Conservation (phyloP, 2,329 filamentous ascomycete species). For the Cladorrhinum sp. region DNA sequence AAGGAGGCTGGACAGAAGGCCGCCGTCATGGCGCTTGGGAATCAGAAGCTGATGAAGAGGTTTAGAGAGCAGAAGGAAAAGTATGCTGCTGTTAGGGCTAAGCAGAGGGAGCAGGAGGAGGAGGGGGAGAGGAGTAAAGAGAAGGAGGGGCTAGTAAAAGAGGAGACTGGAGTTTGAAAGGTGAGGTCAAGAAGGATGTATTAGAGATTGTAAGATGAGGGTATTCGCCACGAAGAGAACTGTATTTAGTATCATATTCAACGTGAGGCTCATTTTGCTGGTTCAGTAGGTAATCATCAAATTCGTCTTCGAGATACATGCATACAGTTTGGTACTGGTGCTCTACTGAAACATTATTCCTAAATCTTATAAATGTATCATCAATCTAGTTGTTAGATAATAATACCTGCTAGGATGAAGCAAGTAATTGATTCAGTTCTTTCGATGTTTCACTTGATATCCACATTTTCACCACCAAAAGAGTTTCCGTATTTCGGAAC, state of each 20-base stretch:
- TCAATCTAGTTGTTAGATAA: neutral
- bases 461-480: neutral
- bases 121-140: neutral
- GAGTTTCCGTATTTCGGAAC: neutral
- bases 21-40: conserved; percentile 60
- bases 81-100: conserved; percentile 35
- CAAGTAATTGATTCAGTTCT: neutral
- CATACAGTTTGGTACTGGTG: too few relatives aligned
- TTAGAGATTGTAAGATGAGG: too few relatives aligned
- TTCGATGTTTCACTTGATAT: neutral
- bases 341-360: too few relatives aligned
- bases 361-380: neutral
- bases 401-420: neutral
- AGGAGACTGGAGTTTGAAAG: too few relatives aligned
- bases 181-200: too few relatives aligned
- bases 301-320: too few relatives aligned
- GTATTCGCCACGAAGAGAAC: too few relatives aligned
- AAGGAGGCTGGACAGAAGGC: conserved; percentile 67
- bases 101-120: conserved; percentile 13
- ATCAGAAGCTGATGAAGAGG: conserved; percentile 60
- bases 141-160: too few relatives aligned
- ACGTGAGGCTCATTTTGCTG: too few relatives aligned
- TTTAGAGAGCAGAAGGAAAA: conserved; percentile 49
- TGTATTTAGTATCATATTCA: too few relatives aligned
- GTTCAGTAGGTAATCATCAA: too few relatives aligned